A percentile compares a stretch with the other conserved stretches of the same genome.
Conservation (phyloP, 495 filamentous ascomycete genomes). For the Oidiodendron maius region DNA sequence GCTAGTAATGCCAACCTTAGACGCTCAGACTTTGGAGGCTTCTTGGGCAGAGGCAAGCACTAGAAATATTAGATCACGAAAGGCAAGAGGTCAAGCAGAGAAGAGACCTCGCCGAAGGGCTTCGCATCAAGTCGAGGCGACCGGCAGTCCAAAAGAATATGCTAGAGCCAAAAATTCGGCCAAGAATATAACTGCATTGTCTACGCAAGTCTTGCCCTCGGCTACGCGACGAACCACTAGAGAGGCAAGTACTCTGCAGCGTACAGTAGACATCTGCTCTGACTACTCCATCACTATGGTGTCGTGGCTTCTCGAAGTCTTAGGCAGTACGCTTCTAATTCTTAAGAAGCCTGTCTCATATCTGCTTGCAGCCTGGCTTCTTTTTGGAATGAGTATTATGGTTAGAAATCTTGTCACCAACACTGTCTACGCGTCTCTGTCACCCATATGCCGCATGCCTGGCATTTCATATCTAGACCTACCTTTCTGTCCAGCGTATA, state of each 20-base stretch:
- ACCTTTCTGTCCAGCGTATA: slow-evolving; percentile 48
- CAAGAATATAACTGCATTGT: neutral
- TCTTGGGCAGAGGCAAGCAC: slow-evolving; percentile 23
- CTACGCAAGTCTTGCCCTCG: neutral
- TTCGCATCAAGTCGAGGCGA: neutral
- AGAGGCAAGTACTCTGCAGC: neutral
- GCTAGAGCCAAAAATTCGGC: slow-evolving; percentile 8
- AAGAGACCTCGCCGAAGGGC: slow-evolving; percentile 11
- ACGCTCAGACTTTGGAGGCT: slow-evolving; percentile 25
- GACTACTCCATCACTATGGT: slow-evolving; percentile 22
- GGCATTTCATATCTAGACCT: slow-evolving; percentile 50
- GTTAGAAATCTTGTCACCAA: slow-evolving; percentile 44
- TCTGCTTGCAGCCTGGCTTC: slow-evolving; percentile 44
- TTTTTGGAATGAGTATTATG: slow-evolving; percentile 40
- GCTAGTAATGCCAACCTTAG: slow-evolving; percentile 42
- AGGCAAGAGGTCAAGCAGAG: neutral
- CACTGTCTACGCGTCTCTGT: slow-evolving; percentile 43
- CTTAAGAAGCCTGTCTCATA: slow-evolving; percentile 50
- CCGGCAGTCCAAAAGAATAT: slow-evolving; percentile 18
- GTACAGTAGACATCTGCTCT: slow-evolving; percentile 9
- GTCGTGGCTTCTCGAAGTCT: slow-evolving; percentile 41
- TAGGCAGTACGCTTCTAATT: slow-evolving; percentile 41
- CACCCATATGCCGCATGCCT: slow-evolving; percentile 60
- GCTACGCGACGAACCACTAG: neutral
- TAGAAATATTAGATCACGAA: slow-evolving; percentile 10